A percentile compares a stretch with the other conserved stretches of the same genome.
Conservation (phyloP, 352 stramenopile genomes). For the Phytophthora uliginosa region DNA sequence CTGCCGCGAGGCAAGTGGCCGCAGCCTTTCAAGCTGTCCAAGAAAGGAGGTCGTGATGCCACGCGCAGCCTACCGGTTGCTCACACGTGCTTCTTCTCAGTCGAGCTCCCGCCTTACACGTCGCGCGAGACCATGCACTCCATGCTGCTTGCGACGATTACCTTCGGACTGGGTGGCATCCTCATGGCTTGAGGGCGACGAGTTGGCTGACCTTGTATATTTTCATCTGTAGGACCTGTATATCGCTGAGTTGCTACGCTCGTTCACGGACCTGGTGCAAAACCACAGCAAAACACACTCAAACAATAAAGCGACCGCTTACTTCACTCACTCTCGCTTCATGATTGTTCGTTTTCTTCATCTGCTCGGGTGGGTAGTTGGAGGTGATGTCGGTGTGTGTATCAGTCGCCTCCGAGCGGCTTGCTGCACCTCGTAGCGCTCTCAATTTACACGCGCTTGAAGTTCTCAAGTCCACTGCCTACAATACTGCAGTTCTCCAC, state of each 20-base stretch:
- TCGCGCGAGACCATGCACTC: conserved; percentile 92
- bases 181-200: conserved; percentile 77
- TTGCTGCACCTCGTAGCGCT: conserved; percentile 9
- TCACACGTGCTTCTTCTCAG: conserved; percentile 97
- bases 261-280: not conserved
- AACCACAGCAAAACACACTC: conserved; percentile 13
- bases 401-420: conserved; percentile 13
- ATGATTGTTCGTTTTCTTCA: conserved; percentile 41
- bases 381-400: conserved; percentile 19
- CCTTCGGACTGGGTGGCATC: conserved; percentile 94
- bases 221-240: not conserved
- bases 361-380: conserved; percentile 26
- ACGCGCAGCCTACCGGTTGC: conserved; percentile 90
- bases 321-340: conserved; percentile 43
- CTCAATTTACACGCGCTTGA: conserved; percentile 84
- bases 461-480: conserved; percentile 77
- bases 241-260: too few species aligned
- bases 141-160: conserved; percentile 95
- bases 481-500: conserved; percentile 84
- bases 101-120: conserved; percentile 95
- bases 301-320: conserved; percentile 21
- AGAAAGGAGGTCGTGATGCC: conserved; percentile 88
- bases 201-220: not conserved
- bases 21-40: conserved; percentile 94
- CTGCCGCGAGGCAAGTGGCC: conserved; percentile 92